Base-by-base conservation (phyloP, 306 rosid genomes). In the Dicorynia guianensis region DNA sequence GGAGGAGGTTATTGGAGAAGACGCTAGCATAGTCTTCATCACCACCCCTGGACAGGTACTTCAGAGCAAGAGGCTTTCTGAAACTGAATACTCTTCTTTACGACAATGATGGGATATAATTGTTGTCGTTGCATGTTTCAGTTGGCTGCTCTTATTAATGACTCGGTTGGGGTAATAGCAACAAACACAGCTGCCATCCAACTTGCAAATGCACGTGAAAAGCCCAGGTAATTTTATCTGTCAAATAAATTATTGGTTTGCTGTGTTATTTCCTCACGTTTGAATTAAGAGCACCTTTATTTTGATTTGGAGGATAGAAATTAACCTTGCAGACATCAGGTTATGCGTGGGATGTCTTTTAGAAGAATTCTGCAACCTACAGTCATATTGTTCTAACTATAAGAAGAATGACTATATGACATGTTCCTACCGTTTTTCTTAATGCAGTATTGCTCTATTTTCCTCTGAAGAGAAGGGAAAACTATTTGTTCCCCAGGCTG, bases 11-110 rank as follows among this genome's bases (percentile, higher is more conserved):
- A 63, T 76, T 10, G 88, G 89, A 60, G 89, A 89, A 40, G 89
- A 90, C 13, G 84, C 93, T 43, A 84, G 90, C 73, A 87, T 94
- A 36, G 78, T 94, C 82, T 88, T 94, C 87, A 87, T 91, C 67
- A 88, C 98, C 64, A 94, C 98, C 49, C 98, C 98, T 4, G 98
- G 96, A 54, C 97, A 91, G 98, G 98, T 94, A 76, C 79, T 57
- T 33, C 81, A 35, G 56, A 57, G 36, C 46, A 67, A 20, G 58
- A 18, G 67, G 56, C 36, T 19, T 79, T 79, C 14, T 64, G 33
- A 61, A 30, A 17, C 56, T 38, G 17, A 42, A 30, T 42, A 46
- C 0, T 40, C 48, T 38, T 55, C 36, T 35, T 25, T 46, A 43
- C 6, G 42, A 9, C 50, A 56, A 35, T 78, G 5, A 47, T 72